Evolutionary conservation across 257 asterid genomes (phyloP), one percentile per base, ranked within the genome.

Genomic region (Petunia axillaris): DNA sequence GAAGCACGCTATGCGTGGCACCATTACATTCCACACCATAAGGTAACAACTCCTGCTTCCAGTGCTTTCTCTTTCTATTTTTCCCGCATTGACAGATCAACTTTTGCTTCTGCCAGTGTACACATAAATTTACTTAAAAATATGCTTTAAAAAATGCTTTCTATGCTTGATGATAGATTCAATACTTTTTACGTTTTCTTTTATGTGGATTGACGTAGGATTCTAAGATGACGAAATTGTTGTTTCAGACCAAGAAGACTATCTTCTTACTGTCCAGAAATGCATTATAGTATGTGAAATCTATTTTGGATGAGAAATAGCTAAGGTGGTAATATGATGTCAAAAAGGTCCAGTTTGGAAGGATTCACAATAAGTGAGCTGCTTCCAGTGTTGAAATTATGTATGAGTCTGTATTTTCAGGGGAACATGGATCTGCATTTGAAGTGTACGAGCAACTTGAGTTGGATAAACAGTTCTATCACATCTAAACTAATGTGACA

Each of bases 1-100:
- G 98, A 95, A 88, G 97, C 95, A 40, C 91, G 97, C 76, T 93
- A 93, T 84, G 97, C 97, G n/a, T 95, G 99, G 98, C 97, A 93
- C 80, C 99, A 95, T 85, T 95, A 95, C 87, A 95, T 95, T 88
- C 99, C 99, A 48, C 99, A 95, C 80, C 99, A 93, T 83, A 95
- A 95, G 97, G 99, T 91, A 85, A 79, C 50, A 85, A 79, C 50
- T 8, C 38, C 37, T 64, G 43, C 80, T 77, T 5, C 71, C 57
- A 39, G 55, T 9, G 5, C 44, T 3, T 44, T 41, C 25, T 39
- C 36, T 57, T 8, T 37, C n/a, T 10, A 3, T 77, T n/a, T 11
- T 36, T n/a, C 16, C 67, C 57, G 25, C 5, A 46, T 66, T 65
- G 35, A 41, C 39, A 25, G 25, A 25, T 3, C 39, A n/a, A 50